Evolutionary conservation across 345 rosid species (phyloP).

Genomic region (Brassica juncea): DNA sequence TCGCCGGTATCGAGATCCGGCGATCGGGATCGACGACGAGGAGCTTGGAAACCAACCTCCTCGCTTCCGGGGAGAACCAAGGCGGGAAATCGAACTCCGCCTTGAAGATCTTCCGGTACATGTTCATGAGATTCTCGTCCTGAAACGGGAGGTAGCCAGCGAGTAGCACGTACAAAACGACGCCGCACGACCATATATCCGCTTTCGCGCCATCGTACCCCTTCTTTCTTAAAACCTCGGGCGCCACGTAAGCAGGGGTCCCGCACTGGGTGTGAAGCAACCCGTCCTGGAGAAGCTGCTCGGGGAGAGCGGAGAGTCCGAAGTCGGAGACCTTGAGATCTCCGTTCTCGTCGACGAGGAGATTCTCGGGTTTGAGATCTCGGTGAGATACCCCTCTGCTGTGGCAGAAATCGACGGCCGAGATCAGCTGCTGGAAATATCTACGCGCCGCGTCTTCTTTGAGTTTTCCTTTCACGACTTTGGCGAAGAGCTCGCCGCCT

Average conservation of each 20-base stretch:
- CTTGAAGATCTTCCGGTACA: slow-evolving; percentile 63
- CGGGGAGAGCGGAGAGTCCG: slow-evolving; percentile 73
- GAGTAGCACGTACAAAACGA: slow-evolving; percentile 62
- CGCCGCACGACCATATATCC: slow-evolving; percentile 91
- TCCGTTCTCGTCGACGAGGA: slow-evolving; percentile 66
- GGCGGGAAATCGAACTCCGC: slow-evolving; percentile 69
- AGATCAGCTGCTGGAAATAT: slow-evolving; percentile 70
- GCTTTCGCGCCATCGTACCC: slow-evolving; percentile 83
- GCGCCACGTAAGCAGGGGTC: slow-evolving; percentile 88
- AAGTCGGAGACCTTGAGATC: slow-evolving; percentile 76
- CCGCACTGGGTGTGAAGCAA: slow-evolving; percentile 87
- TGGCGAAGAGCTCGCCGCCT: slow-evolving; percentile 79
- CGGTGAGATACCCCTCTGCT: slow-evolving; percentile 82
- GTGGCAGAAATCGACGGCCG: slow-evolving; percentile 77
- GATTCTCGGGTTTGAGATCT: slow-evolving; percentile 81
- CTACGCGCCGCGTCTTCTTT: slow-evolving; percentile 56
- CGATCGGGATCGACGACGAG: slow-evolving; percentile 58
- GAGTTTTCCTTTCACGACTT: slow-evolving; percentile 59
- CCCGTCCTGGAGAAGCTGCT: slow-evolving; percentile 68
- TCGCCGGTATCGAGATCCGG: slow-evolving; percentile 65
- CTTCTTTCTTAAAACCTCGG: slow-evolving; percentile 73
- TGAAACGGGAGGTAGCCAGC: slow-evolving; percentile 72
- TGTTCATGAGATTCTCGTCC: slow-evolving; percentile 61
- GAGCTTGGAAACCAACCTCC: slow-evolving; percentile 58
- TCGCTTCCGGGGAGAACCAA: slow-evolving; percentile 60